These are phyloP conservation scores for Periconia macrospinosa DNA, from an alignment of 2,329 filamentous ascomycete genomes.

Conservation along the genomic window DNA sequence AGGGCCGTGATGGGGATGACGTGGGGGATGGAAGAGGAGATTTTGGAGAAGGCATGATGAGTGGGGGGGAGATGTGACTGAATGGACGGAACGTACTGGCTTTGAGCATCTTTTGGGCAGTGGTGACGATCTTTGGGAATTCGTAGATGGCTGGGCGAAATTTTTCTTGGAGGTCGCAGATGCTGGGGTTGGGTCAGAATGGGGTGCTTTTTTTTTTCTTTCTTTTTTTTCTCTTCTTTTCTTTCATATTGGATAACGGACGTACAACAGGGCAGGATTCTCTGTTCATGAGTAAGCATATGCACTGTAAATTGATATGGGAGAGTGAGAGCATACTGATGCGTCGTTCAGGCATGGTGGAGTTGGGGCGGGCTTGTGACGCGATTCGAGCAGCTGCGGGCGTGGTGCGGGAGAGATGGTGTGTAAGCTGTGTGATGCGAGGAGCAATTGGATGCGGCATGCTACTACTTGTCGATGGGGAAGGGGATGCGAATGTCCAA, in stretches of 20 bases:
- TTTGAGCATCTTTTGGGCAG: constrained; percentile 56
- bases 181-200: constrained; percentile 54
- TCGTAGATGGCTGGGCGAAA: constrained; percentile 83
- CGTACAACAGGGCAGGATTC: constrained; percentile 47
- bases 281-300: constrained; percentile 29
- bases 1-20: neutral
- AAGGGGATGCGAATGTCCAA: too few relatives aligned
- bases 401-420: neutral
- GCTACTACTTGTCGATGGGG: too few relatives aligned
- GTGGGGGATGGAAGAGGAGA: neutral
- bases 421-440: constrained; percentile 3
- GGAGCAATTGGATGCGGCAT: too few relatives aligned
- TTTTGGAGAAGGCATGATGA: too few relatives aligned
- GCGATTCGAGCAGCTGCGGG: too few relatives aligned
- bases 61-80: neutral
- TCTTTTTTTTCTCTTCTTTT: neutral
- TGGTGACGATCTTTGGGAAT: constrained; percentile 71
- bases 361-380: neutral
- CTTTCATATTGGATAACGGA: constrained; percentile 1
- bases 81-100: constrained; percentile 42
- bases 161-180: constrained; percentile 95
- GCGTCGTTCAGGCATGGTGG: constrained; percentile 32
- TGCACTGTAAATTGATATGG: constrained; percentile 12
- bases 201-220: neutral
- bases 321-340: constrained; percentile 27